Evolutionary conservation across 805 yeast genomes (phyloP).

Genomic region (Blastobotrys americana): DNA sequence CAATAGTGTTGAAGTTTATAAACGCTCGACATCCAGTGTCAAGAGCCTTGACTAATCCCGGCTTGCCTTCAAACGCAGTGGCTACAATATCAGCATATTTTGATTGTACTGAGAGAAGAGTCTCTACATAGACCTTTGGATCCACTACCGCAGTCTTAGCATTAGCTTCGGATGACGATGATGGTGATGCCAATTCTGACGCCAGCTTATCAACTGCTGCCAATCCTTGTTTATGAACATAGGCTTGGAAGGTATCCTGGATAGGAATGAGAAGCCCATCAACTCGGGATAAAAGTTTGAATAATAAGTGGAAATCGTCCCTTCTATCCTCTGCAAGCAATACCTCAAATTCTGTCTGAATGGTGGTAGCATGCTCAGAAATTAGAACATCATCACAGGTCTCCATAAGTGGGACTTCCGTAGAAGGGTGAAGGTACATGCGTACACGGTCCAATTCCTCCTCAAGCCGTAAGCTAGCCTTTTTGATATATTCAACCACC

Average conservation of each 20-base stretch:
- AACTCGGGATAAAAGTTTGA: slow-evolving; percentile 65
- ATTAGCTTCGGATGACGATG: too few relatives aligned
- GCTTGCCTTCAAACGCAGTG: slow-evolving; percentile 62
- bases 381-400: slow-evolving; percentile 71
- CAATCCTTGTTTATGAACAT: slow-evolving; percentile 60
- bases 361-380: slow-evolving; percentile 63
- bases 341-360: slow-evolving; percentile 70
- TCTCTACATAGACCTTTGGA: slow-evolving; percentile 74
- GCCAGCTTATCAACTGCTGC: slow-evolving; percentile 53
- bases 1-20: slow-evolving; percentile 76
- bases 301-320: slow-evolving; percentile 73
- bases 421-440: slow-evolving; percentile 76
- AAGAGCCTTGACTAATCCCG: slow-evolving; percentile 75
- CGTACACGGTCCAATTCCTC: slow-evolving; percentile 79
- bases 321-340: slow-evolving; percentile 66
- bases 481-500: slow-evolving; percentile 83
- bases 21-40: slow-evolving; percentile 83
- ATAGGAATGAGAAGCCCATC: slow-evolving; percentile 73
- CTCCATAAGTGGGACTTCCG: slow-evolving; percentile 68
- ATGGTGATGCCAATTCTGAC: slow-evolving; percentile 25
- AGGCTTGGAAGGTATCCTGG: slow-evolving; percentile 61
- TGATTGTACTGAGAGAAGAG: slow-evolving; percentile 61
- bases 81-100: slow-evolving; percentile 60
- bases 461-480: slow-evolving; percentile 71
- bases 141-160: slow-evolving; percentile 36